Evolutionary conservation across 2,329 filamentous ascomycete genomes (phyloP).

Genomic region (Aureobasidium sp.): DNA sequence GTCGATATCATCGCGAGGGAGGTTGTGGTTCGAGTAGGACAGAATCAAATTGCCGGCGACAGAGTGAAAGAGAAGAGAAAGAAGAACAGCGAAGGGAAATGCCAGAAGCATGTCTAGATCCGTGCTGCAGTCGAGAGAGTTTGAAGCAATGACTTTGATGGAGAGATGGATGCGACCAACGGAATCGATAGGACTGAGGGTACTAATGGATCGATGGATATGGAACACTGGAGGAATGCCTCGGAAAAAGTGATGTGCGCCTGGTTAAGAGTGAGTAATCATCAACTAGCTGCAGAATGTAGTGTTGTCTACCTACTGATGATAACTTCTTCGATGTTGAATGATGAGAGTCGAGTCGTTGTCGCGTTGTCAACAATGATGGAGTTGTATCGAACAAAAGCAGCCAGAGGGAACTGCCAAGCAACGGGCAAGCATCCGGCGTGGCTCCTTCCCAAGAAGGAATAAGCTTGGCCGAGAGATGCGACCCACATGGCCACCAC

Average conservation of each 20-base stretch:
- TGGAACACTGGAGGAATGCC: background rate
- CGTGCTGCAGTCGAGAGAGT: background rate
- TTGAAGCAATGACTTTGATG: background rate
- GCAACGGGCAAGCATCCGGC: background rate
- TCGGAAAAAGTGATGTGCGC: background rate
- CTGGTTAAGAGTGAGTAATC: background rate
- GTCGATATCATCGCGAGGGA: background rate
- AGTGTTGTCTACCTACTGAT: background rate
- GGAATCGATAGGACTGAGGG: background rate
- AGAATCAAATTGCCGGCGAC: background rate
- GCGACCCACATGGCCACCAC: background rate
- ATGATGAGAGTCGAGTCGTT: background rate
- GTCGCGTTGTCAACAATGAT: background rate
- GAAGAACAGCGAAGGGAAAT: background rate
- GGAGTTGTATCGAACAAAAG: background rate
- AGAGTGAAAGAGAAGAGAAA: background rate
- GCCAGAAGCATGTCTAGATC: background rate
- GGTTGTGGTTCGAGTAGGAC: background rate
- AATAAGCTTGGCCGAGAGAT: constrained; percentile 4
- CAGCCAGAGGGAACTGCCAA: background rate
- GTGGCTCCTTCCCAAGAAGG: background rate
- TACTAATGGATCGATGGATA: background rate
- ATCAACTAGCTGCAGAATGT: background rate
- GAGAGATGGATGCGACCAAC: background rate
- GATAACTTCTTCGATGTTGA: background rate